Evolutionary conservation across 768 basidiomycete genomes (phyloP).

Genomic region (Lentinula detonsa): DNA sequence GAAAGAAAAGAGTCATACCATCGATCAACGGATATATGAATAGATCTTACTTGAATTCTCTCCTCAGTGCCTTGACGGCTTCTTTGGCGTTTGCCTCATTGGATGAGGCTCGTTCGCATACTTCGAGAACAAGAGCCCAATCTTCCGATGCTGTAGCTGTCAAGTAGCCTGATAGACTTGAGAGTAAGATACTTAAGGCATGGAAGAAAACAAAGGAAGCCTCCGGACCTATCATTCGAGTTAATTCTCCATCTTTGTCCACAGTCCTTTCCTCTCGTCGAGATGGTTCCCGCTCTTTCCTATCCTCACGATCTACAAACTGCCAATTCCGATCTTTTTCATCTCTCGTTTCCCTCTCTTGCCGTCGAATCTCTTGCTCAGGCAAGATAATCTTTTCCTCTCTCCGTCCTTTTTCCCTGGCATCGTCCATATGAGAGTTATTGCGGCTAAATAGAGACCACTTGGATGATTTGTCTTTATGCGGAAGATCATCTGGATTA

Average conservation of each 20-base stretch:
- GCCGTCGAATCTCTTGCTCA: slow-evolving; percentile 21
- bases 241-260: slow-evolving; percentile 50
- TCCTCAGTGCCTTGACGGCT: slow-evolving; percentile 72
- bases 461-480: slow-evolving; percentile 13
- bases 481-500: background rate
- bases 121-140: slow-evolving; percentile 76
- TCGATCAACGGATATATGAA: background rate
- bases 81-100: slow-evolving; percentile 76
- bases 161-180: slow-evolving; percentile 47
- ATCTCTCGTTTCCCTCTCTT: slow-evolving; percentile 29
- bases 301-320: slow-evolving; percentile 11
- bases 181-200: background rate
- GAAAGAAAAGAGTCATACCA: background rate
- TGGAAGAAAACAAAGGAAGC: background rate
- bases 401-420: slow-evolving; percentile 16
- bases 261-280: slow-evolving; percentile 25
- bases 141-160: slow-evolving; percentile 79
- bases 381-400: slow-evolving; percentile 16
- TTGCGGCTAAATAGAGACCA: slow-evolving; percentile 31
- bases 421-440: slow-evolving; percentile 26
- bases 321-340: slow-evolving; percentile 28
- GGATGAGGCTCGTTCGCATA: slow-evolving; percentile 76
- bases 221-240: slow-evolving; percentile 62
- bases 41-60: slow-evolving; percentile 70
- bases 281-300: slow-evolving; percentile 18